Base-by-base conservation (phyloP, 129 eudicot genomes). In the Artemisia annua region DNA sequence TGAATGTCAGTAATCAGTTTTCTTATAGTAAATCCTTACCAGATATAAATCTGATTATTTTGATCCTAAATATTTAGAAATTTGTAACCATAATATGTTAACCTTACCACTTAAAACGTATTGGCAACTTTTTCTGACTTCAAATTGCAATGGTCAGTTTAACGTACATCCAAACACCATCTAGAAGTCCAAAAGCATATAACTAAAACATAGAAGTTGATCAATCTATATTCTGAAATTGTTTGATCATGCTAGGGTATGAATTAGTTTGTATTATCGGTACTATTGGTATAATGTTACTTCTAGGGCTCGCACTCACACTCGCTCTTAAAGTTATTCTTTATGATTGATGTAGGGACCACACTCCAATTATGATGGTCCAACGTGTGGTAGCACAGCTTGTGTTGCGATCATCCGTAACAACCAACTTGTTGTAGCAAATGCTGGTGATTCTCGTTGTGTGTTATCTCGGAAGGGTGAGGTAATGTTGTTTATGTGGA, bases 401-500 rank as follows among this genome's bases (percentile, higher is more conserved):
- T 93, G 98, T 80, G 96, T 90, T 65, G 96, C 93, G 48, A 66
- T 89, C 63, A 83, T 89, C 28, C 88, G 81, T 20, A 63, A 87
- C 18, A 87, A 87, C 68, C 86, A 67, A 71, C 72, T 93, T 58
- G 48, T 89, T 61, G 96, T 89, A 61, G 98, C 98, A 76, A 93
- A 93, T 86, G 98, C 98, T 71, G 96, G 98, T 69, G 98, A 93
- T 80, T 93, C 98, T 80, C 96, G 96, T 24, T 89, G 98, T 70
- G 96, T 93, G 28, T 62, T 93, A 72, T 89, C 98, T 18, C 91
- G 91, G 48, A 88, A 82, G 57, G 96, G 98, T 43, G 86, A 87
- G 95, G 98, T 93, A 82, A 60, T 46, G 61, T 67, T 50, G 49
- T 53, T 71, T 48, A 20, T 75, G 48, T 57, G 44, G 53, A 17